Conservation (phyloP, 225 moss, liverwort and hornwort genomes). For the Antitrichia curtipendula region DNA sequence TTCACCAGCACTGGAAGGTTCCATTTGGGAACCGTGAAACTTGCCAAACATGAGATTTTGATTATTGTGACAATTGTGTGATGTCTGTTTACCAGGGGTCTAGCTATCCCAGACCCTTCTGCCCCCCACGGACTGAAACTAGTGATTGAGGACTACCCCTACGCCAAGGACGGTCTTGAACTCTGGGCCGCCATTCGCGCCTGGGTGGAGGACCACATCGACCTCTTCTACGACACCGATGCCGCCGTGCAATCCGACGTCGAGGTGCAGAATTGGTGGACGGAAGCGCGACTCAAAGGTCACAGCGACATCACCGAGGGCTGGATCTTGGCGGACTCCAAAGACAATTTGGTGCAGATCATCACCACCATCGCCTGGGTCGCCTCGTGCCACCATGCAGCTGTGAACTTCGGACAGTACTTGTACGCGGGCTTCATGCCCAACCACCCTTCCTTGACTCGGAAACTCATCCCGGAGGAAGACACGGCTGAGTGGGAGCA, state of each 20-base stretch:
- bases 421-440: slow-evolving; percentile 48
- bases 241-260: slow-evolving; percentile 21
- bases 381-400: slow-evolving; percentile 58
- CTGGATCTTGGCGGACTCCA: slow-evolving; percentile 45
- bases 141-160: slow-evolving; percentile 59
- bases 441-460: slow-evolving; percentile 32
- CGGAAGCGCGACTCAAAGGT: slow-evolving; percentile 22
- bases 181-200: slow-evolving; percentile 41
- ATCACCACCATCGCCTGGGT: slow-evolving; percentile 57
- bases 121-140: slow-evolving; percentile 37
- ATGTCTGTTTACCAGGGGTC: slow-evolving; percentile 17
- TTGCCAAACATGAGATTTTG: not conserved
- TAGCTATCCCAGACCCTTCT: slow-evolving; percentile 31
- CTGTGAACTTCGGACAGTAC: slow-evolving; percentile 74
- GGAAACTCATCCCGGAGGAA: slow-evolving; percentile 40
- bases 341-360: slow-evolving; percentile 27
- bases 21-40: not conserved
- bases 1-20: not conserved
- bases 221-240: slow-evolving; percentile 39
- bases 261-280: slow-evolving; percentile 71
- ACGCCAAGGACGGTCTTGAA: slow-evolving; percentile 50
- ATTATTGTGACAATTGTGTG: not conserved
- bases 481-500: slow-evolving; percentile 24
- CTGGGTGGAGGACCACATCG: slow-evolving; percentile 25
- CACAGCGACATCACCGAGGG: slow-evolving; percentile 22